phyloP scores from a whole-genome alignment of 352 stramenopile species.

The Peronospora destructor region DNA sequence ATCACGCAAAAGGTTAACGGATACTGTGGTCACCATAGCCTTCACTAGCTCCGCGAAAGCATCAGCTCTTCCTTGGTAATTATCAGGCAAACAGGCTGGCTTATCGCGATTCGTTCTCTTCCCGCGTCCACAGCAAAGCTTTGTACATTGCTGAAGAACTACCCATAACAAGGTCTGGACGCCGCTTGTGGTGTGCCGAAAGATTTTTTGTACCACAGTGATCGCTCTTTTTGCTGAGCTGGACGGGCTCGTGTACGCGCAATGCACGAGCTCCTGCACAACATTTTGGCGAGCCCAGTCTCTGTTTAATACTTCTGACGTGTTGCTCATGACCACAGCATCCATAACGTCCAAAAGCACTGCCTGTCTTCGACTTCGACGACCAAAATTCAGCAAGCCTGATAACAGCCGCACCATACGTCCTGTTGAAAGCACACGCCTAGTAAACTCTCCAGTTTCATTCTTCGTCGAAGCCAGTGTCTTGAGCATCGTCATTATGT shows the following conservation, averaged over 20 bases:
- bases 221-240: slow-evolving; percentile 22
- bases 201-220: slow-evolving; percentile 33
- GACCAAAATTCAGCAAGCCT: slow-evolving; percentile 22
- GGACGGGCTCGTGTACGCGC: slow-evolving; percentile 26
- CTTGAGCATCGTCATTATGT: slow-evolving; percentile 22
- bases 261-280: slow-evolving; percentile 40
- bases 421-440: slow-evolving; percentile 35
- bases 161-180: slow-evolving; percentile 35
- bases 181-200: slow-evolving; percentile 8
- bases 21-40: slow-evolving; percentile 26
- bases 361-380: slow-evolving; percentile 21
- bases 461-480: slow-evolving; percentile 21
- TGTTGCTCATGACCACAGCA: slow-evolving; percentile 21
- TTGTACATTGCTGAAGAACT: slow-evolving; percentile 51
- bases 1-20: slow-evolving; percentile 15
- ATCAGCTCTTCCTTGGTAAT: slow-evolving; percentile 25
- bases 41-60: slow-evolving; percentile 46
- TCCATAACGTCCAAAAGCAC: slow-evolving; percentile 39
- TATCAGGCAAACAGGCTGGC: slow-evolving; percentile 1
- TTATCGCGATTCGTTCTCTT: background rate
- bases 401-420: slow-evolving; percentile 29
- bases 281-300: slow-evolving; percentile 43
- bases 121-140: slow-evolving; percentile 48
- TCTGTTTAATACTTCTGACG: slow-evolving; percentile 7
- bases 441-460: slow-evolving; percentile 33